These are phyloP conservation scores for Dioscorea cayenensis DNA, from an alignment of 116 monocot genomes.

Conservation along the genomic window DNA sequence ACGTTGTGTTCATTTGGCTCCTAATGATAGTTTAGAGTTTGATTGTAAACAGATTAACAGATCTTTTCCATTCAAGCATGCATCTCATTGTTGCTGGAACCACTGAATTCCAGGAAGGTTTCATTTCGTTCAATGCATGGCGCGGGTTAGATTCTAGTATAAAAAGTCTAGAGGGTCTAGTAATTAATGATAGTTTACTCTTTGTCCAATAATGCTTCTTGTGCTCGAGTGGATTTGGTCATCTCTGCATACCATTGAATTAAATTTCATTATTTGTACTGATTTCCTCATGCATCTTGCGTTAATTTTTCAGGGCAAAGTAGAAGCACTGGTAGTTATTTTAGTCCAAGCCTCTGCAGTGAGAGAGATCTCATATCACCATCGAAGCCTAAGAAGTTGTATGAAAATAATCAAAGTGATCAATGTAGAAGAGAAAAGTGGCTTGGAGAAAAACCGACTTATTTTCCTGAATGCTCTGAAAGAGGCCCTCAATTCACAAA, in stretches of 20 bases:
- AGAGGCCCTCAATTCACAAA: not conserved
- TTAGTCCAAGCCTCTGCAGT: not conserved
- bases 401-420: slow-evolving; percentile 1
- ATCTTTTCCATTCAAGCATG: not conserved
- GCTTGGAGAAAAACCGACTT: slow-evolving; percentile 2
- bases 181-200: not conserved
- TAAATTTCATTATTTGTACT: not conserved
- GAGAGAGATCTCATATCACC: not conserved
- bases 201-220: not conserved
- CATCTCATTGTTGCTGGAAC: too few relatives aligned
- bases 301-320: not conserved
- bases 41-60: not conserved
- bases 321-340: not conserved
- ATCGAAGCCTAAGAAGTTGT: not conserved
- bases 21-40: not conserved
- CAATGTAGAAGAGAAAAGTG: not conserved
- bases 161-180: not conserved
- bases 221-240: not conserved
- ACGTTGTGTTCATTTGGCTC: not conserved
- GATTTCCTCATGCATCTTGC: not conserved
- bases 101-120: not conserved
- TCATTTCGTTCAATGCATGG: not conserved
- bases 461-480: not conserved
- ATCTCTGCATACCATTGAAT: not conserved
- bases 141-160: not conserved